Evolutionary conservation across 2,329 filamentous ascomycete genomes (phyloP), one percentile per base, ranked within the genome.

Genomic region (Dactylonectria estremocensis): DNA sequence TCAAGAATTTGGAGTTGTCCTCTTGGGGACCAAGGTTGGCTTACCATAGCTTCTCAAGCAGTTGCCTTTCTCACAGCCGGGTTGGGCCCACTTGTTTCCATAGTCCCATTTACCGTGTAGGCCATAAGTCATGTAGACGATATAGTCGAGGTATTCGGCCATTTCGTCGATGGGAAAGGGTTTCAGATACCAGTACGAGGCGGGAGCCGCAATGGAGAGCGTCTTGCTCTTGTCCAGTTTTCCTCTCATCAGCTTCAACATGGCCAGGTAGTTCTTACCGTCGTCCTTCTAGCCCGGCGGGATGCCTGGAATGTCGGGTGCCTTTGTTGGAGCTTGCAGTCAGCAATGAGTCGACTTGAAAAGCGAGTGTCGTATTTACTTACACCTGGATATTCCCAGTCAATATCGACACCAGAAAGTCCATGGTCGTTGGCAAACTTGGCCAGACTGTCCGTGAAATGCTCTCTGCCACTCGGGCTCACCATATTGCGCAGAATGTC

Each of bases 341-440:
- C 9, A 45, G 40, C 40, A 45, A 45, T 45, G n/a, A 18, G 16
- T 45, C 2, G n/a, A 45, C 7, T 45, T 45, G n/a, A n/a, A n/a
- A 18, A 18, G 40, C n/a, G 9, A 18, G n/a, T 8, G 3, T 18
- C 1, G 18, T n/a, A 3, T 18, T 7, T 45, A 45, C 40, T 45
- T 45, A 18, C 16, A 22, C 71, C 74, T 18, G 77, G 77, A 43
- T 84, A 83, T 58, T 83, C 82, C 83, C 82, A 86, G 70, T 84
- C 81, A 18, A 83, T 67, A 52, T 83, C 81, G 4, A 83, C 68
- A 0, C 83, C 81, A 53, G 83, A 82, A 0, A 84, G 67, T 2
- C 66, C 57, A 24, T 81, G 13, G 9, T 83, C 8, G 22, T 78
- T 64, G 62, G 84, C n/a, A 70, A 86, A 81, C 37, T 81, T 58